Percentiles rank a stretch among this genome's conserved stretches.
These are phyloP conservation scores for Scutellaria minor DNA, from an alignment of 257 asterid genomes.

Conservation along the genomic window DNA sequence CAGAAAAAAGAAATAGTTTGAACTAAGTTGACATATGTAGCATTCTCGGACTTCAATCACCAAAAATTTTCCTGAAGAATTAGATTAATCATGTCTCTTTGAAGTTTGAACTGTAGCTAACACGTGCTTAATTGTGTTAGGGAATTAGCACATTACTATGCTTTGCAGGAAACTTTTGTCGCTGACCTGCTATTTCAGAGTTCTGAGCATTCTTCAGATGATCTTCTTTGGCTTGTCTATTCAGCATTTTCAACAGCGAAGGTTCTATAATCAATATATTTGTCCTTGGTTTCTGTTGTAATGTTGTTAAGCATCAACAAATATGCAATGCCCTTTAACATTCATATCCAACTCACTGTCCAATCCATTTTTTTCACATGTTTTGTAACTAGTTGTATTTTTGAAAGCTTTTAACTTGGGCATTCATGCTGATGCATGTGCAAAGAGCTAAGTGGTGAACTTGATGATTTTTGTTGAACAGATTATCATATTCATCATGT, in stretches of 20 bases:
- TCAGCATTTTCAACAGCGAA: conserved; percentile 72
- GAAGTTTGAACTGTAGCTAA: conserved; percentile 37
- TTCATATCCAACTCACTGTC: conserved; percentile 21
- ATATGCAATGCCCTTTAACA: conserved; percentile 16
- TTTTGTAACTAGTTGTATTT: not conserved
- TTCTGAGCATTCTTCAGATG: conserved; percentile 80
- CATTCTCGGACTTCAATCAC: conserved; percentile 25
- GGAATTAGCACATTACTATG: conserved; percentile 67
- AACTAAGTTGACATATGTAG: conserved; percentile 15
- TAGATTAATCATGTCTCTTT: conserved; percentile 26
- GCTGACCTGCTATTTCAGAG: conserved; percentile 86
- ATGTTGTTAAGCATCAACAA: not conserved
- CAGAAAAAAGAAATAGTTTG: conserved; percentile 9
- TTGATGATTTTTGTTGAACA: not conserved
- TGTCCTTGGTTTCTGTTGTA: conserved; percentile 9
- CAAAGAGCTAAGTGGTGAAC: not conserved
- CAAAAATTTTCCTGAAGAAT: conserved; percentile 23
- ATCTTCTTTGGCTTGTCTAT: conserved; percentile 90
- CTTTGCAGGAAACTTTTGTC: conserved; percentile 69
- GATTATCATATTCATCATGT: too few species aligned
- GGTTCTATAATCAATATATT: conserved; percentile 51
- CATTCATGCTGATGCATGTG: not conserved
- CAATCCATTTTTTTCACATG: not conserved
- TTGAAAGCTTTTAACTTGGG: conserved; percentile 8
- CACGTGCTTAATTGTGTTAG: conserved; percentile 52